phyloP scores from a whole-genome alignment of 2,329 filamentous ascomycete genomes.

The Xylariales sp. region DNA sequence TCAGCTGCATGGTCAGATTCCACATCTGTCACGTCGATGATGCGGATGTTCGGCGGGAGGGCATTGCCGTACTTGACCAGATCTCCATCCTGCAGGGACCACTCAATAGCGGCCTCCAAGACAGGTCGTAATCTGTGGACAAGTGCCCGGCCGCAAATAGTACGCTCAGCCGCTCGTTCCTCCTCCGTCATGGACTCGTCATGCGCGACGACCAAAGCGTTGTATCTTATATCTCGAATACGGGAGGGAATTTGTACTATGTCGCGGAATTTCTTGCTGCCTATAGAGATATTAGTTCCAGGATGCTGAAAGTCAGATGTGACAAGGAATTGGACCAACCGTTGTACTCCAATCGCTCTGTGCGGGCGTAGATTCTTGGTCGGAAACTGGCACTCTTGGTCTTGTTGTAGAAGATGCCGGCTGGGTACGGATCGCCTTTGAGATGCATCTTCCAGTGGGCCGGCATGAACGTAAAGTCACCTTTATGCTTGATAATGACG shows the following conservation, averaged over 20 bases:
- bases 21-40: conserved; percentile 17
- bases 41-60: conserved; percentile 18
- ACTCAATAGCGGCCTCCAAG: conserved; percentile 19
- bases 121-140: conserved; percentile 15
- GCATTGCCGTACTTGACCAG: conserved; percentile 14
- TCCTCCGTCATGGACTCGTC: conserved; percentile 4
- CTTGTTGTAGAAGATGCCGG: conserved; percentile 24
- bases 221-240: conserved; percentile 4
- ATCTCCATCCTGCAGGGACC: conserved; percentile 23
- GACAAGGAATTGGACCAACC: conserved; percentile 22
- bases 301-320: no score
- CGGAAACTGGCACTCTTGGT: conserved; percentile 18
- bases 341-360: conserved; percentile 21
- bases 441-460: conserved; percentile 27
- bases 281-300: conserved; percentile 5
- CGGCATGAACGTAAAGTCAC: conserved; percentile 26
- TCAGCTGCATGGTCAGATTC: not conserved
- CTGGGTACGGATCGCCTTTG: conserved; percentile 24
- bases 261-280: conserved; percentile 1
- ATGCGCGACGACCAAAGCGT: conserved; percentile 5
- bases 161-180: conserved; percentile 7
- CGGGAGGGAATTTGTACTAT: conserved; percentile 2
- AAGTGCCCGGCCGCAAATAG: conserved; percentile 14
- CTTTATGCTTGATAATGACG: conserved; percentile 22
- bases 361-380: conserved; percentile 26